Conservation (phyloP, 108 stramenopile species). For the Chaetoceros tenuissimus region DNA sequence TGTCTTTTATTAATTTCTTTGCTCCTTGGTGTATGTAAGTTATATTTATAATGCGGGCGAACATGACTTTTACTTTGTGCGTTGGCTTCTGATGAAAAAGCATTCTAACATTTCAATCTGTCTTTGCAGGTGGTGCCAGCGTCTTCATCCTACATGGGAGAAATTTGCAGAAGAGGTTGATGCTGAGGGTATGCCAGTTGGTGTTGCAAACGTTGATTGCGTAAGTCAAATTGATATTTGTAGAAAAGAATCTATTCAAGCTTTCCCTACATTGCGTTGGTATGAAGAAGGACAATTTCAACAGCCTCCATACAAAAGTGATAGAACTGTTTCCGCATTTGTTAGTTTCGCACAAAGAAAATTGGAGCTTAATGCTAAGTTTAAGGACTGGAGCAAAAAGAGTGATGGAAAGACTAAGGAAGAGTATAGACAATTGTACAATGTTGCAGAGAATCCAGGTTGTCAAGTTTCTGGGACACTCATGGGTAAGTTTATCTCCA, state of each 20-base stretch:
- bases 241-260: conserved; percentile 47
- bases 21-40: conserved; percentile 82
- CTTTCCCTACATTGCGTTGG: conserved; percentile 71
- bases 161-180: conserved; percentile 62
- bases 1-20: conserved; percentile 85
- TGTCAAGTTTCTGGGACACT: conserved; percentile 67
- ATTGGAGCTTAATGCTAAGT: conserved; percentile 76
- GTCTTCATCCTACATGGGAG: conserved; percentile 94
- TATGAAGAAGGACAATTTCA: conserved; percentile 24
- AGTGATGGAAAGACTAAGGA: conserved; percentile 34
- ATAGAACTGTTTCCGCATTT: conserved; percentile 81
- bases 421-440: conserved; percentile 39
- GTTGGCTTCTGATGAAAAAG: background rate
- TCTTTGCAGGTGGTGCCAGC: conserved; percentile 92
- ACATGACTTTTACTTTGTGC: background rate
- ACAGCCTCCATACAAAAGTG: conserved; percentile 73
- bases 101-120: background rate
- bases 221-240: conserved; percentile 57
- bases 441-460: conserved; percentile 77
- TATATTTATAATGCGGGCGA: background rate
- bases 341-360: conserved; percentile 63
- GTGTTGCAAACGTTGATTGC: conserved; percentile 90
- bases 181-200: conserved; percentile 58
- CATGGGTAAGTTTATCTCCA: background rate
- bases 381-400: conserved; percentile 78